phyloP scores from a whole-genome alignment of 495 filamentous ascomycete species.

The Monascus purpureus region DNA sequence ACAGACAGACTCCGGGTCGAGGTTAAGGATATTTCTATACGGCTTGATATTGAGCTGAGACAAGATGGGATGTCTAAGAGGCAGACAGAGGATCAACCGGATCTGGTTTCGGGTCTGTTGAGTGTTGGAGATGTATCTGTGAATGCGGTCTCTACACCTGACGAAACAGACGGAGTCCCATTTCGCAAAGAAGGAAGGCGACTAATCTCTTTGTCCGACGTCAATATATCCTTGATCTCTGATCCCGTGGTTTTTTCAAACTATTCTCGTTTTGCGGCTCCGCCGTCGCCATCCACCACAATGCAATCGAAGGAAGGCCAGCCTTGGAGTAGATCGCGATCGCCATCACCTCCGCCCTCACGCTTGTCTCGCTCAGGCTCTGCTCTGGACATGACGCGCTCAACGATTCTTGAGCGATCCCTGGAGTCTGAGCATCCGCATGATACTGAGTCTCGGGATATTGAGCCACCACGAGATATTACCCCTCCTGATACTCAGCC shows the following conservation, averaged over 20 bases:
- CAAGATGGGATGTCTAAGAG: constrained; percentile 27
- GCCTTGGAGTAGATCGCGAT: constrained; percentile 17
- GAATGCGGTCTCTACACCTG: constrained; percentile 43
- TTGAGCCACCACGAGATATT: background rate
- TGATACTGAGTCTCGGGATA: background rate
- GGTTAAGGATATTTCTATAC: constrained; percentile 52
- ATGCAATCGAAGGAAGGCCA: constrained; percentile 26
- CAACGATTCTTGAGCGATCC: constrained; percentile 29
- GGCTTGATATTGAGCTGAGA: constrained; percentile 42
- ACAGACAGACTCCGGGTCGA: constrained; percentile 62
- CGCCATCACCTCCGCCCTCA: constrained; percentile 15
- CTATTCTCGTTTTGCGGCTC: constrained; percentile 43
- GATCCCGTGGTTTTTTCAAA: constrained; percentile 60
- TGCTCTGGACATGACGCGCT: constrained; percentile 25
- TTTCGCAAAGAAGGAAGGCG: constrained; percentile 43
- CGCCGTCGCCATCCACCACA: constrained; percentile 45
- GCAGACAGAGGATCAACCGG: constrained; percentile 26
- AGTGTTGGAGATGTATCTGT: constrained; percentile 52
- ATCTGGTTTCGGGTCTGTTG: constrained; percentile 48
- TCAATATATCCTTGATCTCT: constrained; percentile 53
- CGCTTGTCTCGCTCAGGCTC: constrained; percentile 15
- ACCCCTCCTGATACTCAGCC: background rate
- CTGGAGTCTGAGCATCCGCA: constrained; percentile 18
- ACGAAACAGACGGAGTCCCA: constrained; percentile 9
- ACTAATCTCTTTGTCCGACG: constrained; percentile 45